These are phyloP conservation scores for Abelmoschus esculentus DNA, from an alignment of 345 rosid species.

Conservation along the genomic window DNA sequence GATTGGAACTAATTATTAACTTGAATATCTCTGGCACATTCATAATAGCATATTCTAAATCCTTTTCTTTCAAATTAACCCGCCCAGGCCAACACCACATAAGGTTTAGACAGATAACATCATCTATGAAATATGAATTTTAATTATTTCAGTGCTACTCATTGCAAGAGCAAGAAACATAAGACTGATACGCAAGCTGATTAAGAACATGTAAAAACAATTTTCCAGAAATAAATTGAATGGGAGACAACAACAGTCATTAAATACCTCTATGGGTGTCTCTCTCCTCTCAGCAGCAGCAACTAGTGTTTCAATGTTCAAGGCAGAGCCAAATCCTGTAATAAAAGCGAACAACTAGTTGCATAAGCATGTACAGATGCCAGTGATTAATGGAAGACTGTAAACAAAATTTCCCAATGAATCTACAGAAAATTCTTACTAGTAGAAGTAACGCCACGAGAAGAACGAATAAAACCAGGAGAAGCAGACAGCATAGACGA, in stretches of 20 bases:
- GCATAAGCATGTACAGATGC: constrained; percentile 1
- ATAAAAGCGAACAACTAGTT: background rate
- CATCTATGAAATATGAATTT: background rate
- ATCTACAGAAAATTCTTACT: constrained; percentile 35
- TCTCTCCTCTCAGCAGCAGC: constrained; percentile 97
- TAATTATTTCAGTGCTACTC: background rate
- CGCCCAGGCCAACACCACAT: background rate
- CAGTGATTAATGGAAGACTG: constrained; percentile 5
- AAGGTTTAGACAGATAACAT: background rate
- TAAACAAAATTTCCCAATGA: background rate
- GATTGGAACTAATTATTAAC: background rate
- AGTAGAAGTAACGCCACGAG: constrained; percentile 64
- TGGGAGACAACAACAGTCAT: background rate
- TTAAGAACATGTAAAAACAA: background rate
- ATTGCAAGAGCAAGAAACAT: background rate
- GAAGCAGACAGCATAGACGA: constrained; percentile 43
- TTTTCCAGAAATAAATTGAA: background rate
- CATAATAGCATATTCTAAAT: background rate
- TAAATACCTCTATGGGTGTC: constrained; percentile 71
- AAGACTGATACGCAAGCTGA: background rate
- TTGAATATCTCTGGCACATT: background rate
- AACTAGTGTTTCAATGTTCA: constrained; percentile 89
- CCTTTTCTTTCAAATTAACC: background rate
- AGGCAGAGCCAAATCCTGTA: constrained; percentile 92
- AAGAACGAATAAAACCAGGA: constrained; percentile 54